Conservation (phyloP, 2,329 filamentous ascomycete genomes). For the Myriangium duriaei region DNA sequence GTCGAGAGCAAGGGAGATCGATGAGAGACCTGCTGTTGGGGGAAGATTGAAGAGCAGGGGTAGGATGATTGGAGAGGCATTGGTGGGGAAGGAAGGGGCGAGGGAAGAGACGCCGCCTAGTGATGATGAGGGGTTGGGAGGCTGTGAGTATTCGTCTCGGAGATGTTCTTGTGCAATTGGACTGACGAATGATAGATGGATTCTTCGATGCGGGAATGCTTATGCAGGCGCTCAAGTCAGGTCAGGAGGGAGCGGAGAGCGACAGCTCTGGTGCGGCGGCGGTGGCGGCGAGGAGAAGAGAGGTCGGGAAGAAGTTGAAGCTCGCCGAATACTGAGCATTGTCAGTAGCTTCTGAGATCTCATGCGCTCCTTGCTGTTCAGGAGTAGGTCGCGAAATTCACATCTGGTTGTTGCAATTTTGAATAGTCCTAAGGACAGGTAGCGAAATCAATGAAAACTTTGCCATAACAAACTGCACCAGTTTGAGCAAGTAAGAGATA, state of each 20-base stretch:
- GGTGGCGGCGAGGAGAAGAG: constrained; percentile 49
- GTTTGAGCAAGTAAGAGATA: too few species aligned
- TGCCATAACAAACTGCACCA: too few species aligned
- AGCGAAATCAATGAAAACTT: too few species aligned
- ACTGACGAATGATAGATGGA: constrained; percentile 51
- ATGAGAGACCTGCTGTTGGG: constrained; percentile 39
- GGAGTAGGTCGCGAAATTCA: too few species aligned
- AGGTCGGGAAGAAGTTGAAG: constrained; percentile 62
- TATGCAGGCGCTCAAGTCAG: constrained; percentile 69
- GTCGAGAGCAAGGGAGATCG: constrained; percentile 49
- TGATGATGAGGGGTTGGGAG: constrained; percentile 80
- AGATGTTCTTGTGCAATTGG: neutral
- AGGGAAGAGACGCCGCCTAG: constrained; percentile 49
- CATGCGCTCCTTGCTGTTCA: too few species aligned
- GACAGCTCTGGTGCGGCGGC: constrained; percentile 28
- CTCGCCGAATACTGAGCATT: constrained; percentile 58
- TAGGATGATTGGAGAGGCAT: constrained; percentile 48
- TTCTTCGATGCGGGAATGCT: constrained; percentile 98
- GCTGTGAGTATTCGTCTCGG: constrained; percentile 56
- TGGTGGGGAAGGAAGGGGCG: constrained; percentile 42
- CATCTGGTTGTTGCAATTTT: too few species aligned
- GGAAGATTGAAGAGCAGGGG: constrained; percentile 58
- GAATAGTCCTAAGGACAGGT: too few species aligned
- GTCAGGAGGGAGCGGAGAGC: constrained; percentile 41
- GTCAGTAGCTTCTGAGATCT: too few species aligned